These are phyloP conservation scores for Spathaspora arborariae DNA, from an alignment of 805 yeast genomes.

Conservation along the genomic window DNA sequence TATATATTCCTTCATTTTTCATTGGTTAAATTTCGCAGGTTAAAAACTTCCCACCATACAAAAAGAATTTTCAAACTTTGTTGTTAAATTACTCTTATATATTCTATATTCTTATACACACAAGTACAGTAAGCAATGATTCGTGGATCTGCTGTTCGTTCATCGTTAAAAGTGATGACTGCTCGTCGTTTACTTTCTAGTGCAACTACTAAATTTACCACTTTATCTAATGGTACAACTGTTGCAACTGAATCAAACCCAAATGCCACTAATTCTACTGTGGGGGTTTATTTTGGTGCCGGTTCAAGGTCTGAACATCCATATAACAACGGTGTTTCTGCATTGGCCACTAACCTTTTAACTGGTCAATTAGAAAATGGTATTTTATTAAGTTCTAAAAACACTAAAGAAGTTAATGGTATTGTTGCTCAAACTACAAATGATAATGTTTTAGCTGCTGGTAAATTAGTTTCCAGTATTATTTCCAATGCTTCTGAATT, in stretches of 20 bases:
- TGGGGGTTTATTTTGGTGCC: conserved; percentile 70
- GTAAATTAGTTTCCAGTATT: conserved; percentile 46
- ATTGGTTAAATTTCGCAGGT: not conserved
- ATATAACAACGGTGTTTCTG: conserved; percentile 78
- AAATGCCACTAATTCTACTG: conserved; percentile 50
- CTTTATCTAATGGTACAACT: conserved; percentile 69
- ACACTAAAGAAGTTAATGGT: conserved; percentile 63
- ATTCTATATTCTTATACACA: not conserved
- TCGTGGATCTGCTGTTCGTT: conserved; percentile 39
- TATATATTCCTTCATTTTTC: not conserved
- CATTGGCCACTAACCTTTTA: conserved; percentile 54
- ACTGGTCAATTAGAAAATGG: conserved; percentile 46
- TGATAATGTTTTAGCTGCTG: conserved; percentile 49
- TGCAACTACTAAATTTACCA: conserved; percentile 60
- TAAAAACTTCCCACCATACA: not conserved
- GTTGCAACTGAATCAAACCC: conserved; percentile 68
- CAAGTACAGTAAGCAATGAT: conserved; percentile 23
- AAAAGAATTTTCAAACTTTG: not conserved
- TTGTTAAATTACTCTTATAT: not conserved
- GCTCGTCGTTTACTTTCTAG: conserved; percentile 60
- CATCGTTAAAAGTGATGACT: conserved; percentile 23
- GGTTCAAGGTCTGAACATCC: conserved; percentile 80
- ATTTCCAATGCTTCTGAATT: conserved; percentile 34
- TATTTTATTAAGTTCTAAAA: conserved; percentile 49
- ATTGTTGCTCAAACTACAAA: conserved; percentile 53